Base-by-base conservation (phyloP, 768 basidiomycete genomes). In the Epithele typhae region DNA sequence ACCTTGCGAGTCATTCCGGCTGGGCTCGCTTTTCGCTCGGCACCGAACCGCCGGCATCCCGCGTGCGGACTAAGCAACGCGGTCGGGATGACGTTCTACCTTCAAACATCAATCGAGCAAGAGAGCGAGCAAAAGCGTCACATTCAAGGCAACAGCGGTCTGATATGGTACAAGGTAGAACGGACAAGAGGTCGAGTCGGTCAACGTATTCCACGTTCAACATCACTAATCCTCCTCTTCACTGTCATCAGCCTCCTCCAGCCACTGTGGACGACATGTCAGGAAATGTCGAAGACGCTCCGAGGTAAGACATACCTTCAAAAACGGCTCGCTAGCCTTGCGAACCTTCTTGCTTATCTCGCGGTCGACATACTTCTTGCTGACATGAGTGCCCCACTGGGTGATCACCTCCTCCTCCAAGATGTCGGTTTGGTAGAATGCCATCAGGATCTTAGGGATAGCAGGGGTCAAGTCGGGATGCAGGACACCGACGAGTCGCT, bases 331-430 rank as follows among this genome's bases (percentile, higher is more conserved):
- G 54, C 88, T 87, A 11, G 92, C 92, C 74, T 94, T 95, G 58
- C 94, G 77, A 42, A 99, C 93, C 68, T 82, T 93, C 80, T 97
- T 98, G 66, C 87, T 89, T 37, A 80, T 86, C 22, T 97, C 93
- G 68, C 87, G 92, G 68, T 95, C 90, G 37, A 93, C 89, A 61
- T 92, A 95, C 71, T 97, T 96, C 76, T 88, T 95, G 69, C 86
- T 90, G 62, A 93, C 91, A 57, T 95, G 93, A 4, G 91, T 95
- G 8, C 93, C 93, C 95, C 93, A 97, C 53, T 93, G 82, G 9
- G 75, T 81, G 40, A 94, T 73, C 5, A 95, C 76, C 21, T 91
- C 92, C 64, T 99, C 96, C 6, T 97, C 93, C 43, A 99, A 70
- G 15, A 98, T 72, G 56, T 98, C 96, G 33, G 72, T 78, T 65